Percentiles rank a stretch among this genome's conserved stretches.
Conservation (phyloP, 2,329 filamentous ascomycete genomes). For the Botryotinia globosa region DNA sequence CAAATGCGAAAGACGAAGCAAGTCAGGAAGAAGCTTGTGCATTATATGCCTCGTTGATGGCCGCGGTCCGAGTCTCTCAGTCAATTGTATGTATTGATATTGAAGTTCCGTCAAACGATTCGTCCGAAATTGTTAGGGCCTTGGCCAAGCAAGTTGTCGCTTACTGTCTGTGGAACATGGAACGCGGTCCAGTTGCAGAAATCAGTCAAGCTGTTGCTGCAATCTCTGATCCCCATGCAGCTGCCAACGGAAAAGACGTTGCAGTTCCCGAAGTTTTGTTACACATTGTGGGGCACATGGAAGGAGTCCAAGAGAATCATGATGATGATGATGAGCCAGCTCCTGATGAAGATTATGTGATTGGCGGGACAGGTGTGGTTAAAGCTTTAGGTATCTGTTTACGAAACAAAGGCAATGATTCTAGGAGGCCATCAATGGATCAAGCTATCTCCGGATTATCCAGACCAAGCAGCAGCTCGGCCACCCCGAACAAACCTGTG, state of each 20-base stretch:
- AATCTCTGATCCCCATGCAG: conserved; percentile 41
- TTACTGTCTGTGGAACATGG: conserved; percentile 90
- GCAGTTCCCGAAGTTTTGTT: conserved; percentile 79
- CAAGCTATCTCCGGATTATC: conserved; percentile 28
- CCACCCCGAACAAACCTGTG: conserved; percentile 44
- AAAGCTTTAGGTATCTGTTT: conserved; percentile 91
- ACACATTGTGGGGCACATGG: conserved; percentile 74
- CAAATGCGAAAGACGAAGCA: conserved; percentile 72
- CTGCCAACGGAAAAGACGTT: conserved; percentile 47
- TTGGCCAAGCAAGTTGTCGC: conserved; percentile 92
- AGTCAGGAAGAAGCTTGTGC: conserved; percentile 91
- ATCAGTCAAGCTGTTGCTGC: conserved; percentile 46
- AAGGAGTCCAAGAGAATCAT: conserved; percentile 48
- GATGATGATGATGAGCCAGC: conserved; percentile 67
- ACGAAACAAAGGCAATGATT: conserved; percentile 71
- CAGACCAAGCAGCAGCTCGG: conserved; percentile 44
- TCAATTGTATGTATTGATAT: conserved; percentile 88
- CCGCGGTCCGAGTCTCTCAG: conserved; percentile 78
- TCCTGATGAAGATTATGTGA: conserved; percentile 91
- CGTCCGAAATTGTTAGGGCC: conserved; percentile 88
- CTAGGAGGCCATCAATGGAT: conserved; percentile 43
- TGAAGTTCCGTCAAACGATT: conserved; percentile 75
- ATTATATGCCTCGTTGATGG: conserved; percentile 85
- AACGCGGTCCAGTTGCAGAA: conserved; percentile 68
- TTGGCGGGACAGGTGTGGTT: conserved; percentile 90